Conservation (phyloP, 768 basidiomycete genomes). For the Leccinum truebloodii region DNA sequence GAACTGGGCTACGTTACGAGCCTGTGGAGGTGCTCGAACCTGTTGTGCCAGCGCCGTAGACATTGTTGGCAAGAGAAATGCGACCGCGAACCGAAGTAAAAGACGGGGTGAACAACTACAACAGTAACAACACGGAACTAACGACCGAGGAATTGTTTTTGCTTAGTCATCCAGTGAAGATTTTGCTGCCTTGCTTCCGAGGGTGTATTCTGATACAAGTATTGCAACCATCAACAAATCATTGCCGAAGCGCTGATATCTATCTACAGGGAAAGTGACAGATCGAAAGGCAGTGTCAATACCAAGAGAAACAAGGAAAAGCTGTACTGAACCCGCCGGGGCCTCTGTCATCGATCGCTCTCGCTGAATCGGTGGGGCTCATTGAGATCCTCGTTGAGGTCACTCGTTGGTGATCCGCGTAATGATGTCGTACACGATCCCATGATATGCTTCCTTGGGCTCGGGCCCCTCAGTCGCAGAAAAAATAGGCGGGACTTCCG, state of each 20-base stretch:
- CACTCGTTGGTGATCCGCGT: too few species aligned
- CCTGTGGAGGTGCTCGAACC: conserved; percentile 73
- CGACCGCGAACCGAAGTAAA: neutral
- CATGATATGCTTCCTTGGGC: too few species aligned
- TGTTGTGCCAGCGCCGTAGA: conserved; percentile 64
- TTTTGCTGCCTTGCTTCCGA: too few species aligned
- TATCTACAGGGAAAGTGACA: neutral
- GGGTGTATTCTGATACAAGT: too few species aligned
- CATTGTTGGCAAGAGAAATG: conserved; percentile 25
- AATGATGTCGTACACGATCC: too few species aligned
- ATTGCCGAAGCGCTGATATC: neutral
- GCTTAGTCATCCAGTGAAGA: conserved; percentile 15
- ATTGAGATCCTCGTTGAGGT: too few species aligned
- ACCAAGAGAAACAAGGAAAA: neutral
- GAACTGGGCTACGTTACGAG: conserved; percentile 83
- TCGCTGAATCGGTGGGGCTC: too few species aligned
- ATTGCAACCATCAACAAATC: neutral
- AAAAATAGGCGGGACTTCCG: too few species aligned
- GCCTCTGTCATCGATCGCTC: too few species aligned
- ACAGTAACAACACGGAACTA: too few species aligned
- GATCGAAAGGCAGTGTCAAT: neutral
- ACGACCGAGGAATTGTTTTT: neutral
- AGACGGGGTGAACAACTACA: neutral
- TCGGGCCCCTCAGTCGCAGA: too few species aligned
- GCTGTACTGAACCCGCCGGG: too few species aligned